Percentiles rank a stretch among this genome's conserved stretches.
phyloP scores from a whole-genome alignment of 768 basidiomycete genomes.

The Candolleomyces eurysporus region DNA sequence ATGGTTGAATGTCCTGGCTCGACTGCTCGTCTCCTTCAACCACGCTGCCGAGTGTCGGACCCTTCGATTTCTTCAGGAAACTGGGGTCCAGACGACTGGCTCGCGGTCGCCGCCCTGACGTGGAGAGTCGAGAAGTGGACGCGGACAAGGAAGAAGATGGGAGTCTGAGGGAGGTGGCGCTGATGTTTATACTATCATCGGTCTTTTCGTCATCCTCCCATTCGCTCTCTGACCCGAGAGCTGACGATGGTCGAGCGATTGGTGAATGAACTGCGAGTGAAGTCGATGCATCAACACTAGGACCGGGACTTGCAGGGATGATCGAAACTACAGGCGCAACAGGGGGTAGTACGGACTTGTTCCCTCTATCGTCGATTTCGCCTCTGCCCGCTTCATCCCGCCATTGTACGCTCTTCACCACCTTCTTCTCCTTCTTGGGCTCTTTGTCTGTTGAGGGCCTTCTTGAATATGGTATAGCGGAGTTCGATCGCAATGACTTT shows the following conservation, averaged over 20 bases:
- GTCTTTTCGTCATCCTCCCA: constrained; percentile 92
- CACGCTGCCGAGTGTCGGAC: constrained; percentile 51
- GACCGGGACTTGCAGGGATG: constrained; percentile 43
- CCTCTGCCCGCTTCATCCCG: constrained; percentile 84
- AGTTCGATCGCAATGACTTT: constrained; percentile 69
- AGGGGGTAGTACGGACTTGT: constrained; percentile 25
- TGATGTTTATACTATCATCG: constrained; percentile 69
- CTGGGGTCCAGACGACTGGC: constrained; percentile 67
- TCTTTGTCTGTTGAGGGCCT: constrained; percentile 47
- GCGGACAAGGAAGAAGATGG: constrained; percentile 32
- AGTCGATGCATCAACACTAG: constrained; percentile 21
- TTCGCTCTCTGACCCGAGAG: constrained; percentile 72
- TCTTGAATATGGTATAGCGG: constrained; percentile 53
- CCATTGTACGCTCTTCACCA: constrained; percentile 83
- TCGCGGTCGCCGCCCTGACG: constrained; percentile 44
- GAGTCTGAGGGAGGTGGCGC: constrained; percentile 45
- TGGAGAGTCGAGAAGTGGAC: constrained; percentile 11
- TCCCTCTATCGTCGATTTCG: constrained; percentile 63
- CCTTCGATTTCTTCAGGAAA: constrained; percentile 60
- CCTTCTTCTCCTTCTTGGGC: constrained; percentile 52
- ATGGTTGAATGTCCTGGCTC: constrained; percentile 21
- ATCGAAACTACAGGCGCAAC: constrained; percentile 31
- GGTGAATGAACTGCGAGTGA: constrained; percentile 26
- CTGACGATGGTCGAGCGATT: constrained; percentile 42
- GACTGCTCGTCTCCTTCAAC: constrained; percentile 67